Percentiles rank a stretch among this genome's conserved stretches.
Conservation (phyloP, 2,329 filamentous ascomycete genomes). For the Chaetomium globosum region DNA sequence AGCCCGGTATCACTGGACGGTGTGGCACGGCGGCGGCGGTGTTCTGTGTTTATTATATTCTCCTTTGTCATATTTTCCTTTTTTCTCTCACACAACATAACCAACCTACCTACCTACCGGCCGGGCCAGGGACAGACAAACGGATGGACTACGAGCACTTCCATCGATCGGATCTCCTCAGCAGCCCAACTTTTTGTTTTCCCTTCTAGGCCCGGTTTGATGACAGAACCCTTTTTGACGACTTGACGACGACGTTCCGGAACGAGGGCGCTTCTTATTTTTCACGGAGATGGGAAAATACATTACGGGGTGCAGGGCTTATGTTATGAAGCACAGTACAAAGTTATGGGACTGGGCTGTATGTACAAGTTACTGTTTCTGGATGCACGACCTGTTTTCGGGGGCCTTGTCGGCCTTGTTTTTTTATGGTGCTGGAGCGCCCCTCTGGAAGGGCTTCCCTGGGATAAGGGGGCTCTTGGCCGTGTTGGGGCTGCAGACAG, state of each 20-base stretch:
- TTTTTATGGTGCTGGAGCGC: not conserved
- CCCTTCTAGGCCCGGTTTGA: slow-evolving; percentile 11
- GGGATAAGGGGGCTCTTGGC: not conserved
- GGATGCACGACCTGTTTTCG: not conserved
- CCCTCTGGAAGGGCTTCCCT: too few relatives aligned
- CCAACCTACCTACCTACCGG: slow-evolving; percentile 6
- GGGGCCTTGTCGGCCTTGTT: not conserved
- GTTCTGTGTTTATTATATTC: not conserved
- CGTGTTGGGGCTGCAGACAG: slow-evolving; percentile 7
- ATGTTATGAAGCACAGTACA: not conserved
- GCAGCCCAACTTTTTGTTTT: not conserved
- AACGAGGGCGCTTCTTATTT: slow-evolving; percentile 3
- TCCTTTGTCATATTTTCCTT: not conserved
- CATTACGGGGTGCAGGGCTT: slow-evolving; percentile 3
- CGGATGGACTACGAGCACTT: not conserved
- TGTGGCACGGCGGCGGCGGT: not conserved
- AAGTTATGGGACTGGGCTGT: slow-evolving; percentile 2
- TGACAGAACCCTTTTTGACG: not conserved
- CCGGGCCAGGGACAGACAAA: not conserved
- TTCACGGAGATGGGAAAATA: not conserved
- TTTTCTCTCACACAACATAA: not conserved
- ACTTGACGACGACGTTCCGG: slow-evolving; percentile 5
- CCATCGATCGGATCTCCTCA: not conserved
- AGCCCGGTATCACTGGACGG: slow-evolving; percentile 13
- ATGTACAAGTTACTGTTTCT: not conserved